Conservation (phyloP, 2,329 filamentous ascomycete species). For the Alternaria burnsii region DNA sequence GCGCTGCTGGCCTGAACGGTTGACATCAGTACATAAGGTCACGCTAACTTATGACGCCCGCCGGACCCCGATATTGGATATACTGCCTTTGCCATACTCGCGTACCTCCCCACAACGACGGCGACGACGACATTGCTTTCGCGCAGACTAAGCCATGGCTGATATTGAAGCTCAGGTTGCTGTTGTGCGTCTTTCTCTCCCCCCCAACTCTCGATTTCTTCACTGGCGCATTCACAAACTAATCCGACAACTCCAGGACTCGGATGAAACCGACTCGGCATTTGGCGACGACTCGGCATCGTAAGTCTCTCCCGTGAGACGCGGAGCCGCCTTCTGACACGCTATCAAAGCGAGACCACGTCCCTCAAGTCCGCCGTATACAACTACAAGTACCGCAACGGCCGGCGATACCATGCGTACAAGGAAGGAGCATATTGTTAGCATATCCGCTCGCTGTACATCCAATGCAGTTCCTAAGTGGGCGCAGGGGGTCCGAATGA, state of each 20-base stretch:
- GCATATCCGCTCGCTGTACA: conserved; percentile 14
- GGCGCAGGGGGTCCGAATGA: conserved; percentile 44
- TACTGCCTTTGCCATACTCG: background rate
- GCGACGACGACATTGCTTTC: background rate
- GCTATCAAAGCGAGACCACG: conserved; percentile 29
- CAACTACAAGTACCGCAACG: conserved; percentile 39
- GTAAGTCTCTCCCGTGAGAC: conserved; percentile 10
- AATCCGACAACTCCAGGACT: conserved; percentile 18
- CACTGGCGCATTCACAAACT: background rate
- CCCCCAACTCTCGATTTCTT: background rate
- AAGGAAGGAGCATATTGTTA: conserved; percentile 37
- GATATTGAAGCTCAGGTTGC: conserved; percentile 26
- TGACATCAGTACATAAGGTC: background rate
- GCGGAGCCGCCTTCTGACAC: conserved; percentile 1
- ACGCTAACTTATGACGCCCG: background rate
- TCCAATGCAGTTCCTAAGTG: conserved; percentile 9
- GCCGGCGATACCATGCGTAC: conserved; percentile 41
- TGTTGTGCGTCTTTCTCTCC: conserved; percentile 15
- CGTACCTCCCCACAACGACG: background rate
- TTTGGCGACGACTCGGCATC: conserved; percentile 31
- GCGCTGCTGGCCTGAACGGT: background rate
- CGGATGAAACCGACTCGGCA: conserved; percentile 28
- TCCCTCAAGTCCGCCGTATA: conserved; percentile 36
- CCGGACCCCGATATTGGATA: background rate
- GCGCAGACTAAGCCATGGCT: conserved; percentile 20